Percentiles rank a stretch among this genome's conserved stretches.
Conservation (phyloP, 2,329 filamentous ascomycete genomes). For the Penicillium expansum region DNA sequence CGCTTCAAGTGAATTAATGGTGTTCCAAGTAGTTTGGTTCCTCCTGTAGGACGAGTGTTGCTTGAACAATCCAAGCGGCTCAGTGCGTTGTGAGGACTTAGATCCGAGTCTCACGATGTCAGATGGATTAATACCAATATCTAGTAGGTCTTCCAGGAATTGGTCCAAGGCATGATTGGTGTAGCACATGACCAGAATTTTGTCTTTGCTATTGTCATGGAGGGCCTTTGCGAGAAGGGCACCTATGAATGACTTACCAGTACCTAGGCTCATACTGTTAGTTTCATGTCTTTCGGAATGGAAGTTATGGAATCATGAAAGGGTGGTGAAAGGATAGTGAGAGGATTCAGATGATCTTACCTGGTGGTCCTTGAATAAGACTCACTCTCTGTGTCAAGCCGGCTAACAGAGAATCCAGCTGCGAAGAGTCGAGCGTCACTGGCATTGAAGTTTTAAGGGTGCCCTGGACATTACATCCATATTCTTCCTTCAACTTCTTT, state of each 20-base stretch:
- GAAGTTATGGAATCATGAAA: neutral
- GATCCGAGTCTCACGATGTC: conserved; percentile 63
- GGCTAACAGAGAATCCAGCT: conserved; percentile 55
- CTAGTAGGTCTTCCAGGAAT: conserved; percentile 62
- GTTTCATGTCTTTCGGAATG: neutral
- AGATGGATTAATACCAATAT: conserved; percentile 53
- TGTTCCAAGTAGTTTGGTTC: conserved; percentile 34
- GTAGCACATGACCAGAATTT: conserved; percentile 63
- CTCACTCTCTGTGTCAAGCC: conserved; percentile 56
- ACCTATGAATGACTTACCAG: conserved; percentile 73
- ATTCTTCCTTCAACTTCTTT: conserved; percentile 14
- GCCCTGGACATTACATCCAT: conserved; percentile 30
- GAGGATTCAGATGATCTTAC: conserved; percentile 37
- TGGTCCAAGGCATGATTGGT: conserved; percentile 71
- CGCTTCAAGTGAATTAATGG: conserved; percentile 45
- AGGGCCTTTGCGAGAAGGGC: conserved; percentile 60
- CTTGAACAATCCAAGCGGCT: conserved; percentile 47
- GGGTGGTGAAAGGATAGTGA: neutral
- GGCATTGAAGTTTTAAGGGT: conserved; percentile 30
- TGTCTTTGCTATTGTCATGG: conserved; percentile 48
- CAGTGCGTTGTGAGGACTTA: conserved; percentile 54
- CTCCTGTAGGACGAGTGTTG: conserved; percentile 39
- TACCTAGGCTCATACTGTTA: conserved; percentile 50
- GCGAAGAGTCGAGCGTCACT: conserved; percentile 52
- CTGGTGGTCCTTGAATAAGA: conserved; percentile 71